Base-by-base conservation (phyloP, 1,284 basidiomycete species). In the Stereum hirsutum region DNA sequence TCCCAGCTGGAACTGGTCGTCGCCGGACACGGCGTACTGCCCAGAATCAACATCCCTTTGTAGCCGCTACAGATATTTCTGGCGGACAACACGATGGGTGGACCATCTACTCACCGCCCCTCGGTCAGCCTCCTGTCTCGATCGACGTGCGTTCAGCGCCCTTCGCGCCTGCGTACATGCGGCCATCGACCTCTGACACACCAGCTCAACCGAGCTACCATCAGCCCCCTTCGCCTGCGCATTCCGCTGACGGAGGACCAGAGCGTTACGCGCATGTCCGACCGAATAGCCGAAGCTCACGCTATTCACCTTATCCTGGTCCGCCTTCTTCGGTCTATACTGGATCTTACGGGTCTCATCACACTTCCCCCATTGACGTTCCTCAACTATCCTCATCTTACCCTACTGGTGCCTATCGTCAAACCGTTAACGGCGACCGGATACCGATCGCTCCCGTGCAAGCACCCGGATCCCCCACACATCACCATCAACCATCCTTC, bases 1-100 rank as follows among this genome's bases (percentile, higher is more conserved):
- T 88, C 15, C 72, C 78, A 37, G 72, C 67, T 33, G 69, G 74
- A 19, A 66, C 72, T n/a, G 73, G 73, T 23, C 74, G 81, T 48
- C 73, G 84, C 38, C 71, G 81, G 42, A 61, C 74, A 14, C 72
- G 82, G 25, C 72, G 80, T 44, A 65, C 51, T 44, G 57, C 63
- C 48, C 61, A 58, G 28, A 46, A 50, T 17, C 50, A 52, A 41
- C 50, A 41, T 25, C 28, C 49, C 8, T 44, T 34, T 4, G 26
- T 48, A 28, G 17, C 35, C n/a, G 35, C 45, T 14, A 31, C 40
- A 14, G 42, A 40, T 24, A 24, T 45, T 2, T 37, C 46, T 54
- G 23, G 43, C 51, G 35, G 53, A 46, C 43, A 46, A 10, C 49
- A 51, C 32, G 39, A 39, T 26, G 43, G 49, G n/a, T 51, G 49